phyloP scores from a whole-genome alignment of 805 yeast genomes.

The Phaffomyces antillensis region DNA sequence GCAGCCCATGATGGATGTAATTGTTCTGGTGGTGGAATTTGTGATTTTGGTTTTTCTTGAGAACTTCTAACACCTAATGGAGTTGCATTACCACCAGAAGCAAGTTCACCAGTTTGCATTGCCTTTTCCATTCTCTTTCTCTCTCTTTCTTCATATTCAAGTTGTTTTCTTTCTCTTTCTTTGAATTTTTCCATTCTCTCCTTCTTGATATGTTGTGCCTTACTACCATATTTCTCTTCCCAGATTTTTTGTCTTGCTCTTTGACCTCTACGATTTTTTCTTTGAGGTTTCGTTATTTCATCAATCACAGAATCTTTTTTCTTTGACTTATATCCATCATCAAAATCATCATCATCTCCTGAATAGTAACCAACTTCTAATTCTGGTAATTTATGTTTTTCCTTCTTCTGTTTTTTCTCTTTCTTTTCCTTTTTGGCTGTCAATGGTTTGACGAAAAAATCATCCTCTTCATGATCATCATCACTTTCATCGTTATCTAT shows the following conservation, averaged over 20 bases:
- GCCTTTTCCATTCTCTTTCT: conserved; percentile 57
- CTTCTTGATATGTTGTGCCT: conserved; percentile 76
- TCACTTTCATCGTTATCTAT: conserved; percentile 15
- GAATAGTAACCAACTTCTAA: conserved; percentile 77
- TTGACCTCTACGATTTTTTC: conserved; percentile 94
- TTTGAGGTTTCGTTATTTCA: conserved; percentile 41
- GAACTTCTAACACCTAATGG: conserved; percentile 31
- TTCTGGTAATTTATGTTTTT: conserved; percentile 48
- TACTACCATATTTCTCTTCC: conserved; percentile 81
- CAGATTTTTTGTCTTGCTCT: conserved; percentile 94
- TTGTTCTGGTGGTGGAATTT: background rate
- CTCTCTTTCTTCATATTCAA: conserved; percentile 67
- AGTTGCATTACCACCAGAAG: conserved; percentile 31
- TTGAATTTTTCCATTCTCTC: conserved; percentile 48
- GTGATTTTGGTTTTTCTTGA: background rate
- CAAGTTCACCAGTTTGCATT: conserved; percentile 30
- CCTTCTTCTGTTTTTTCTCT: conserved; percentile 28
- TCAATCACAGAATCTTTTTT: conserved; percentile 37
- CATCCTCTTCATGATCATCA: conserved; percentile 19
- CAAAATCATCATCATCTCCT: conserved; percentile 58
- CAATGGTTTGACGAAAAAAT: conserved; percentile 33
- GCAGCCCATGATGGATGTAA: conserved; percentile 99
- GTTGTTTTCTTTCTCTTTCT: conserved; percentile 52
- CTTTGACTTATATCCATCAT: conserved; percentile 27
- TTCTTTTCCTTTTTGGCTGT: conserved; percentile 3